Evolutionary conservation across 2,329 filamentous ascomycete genomes (phyloP).

Genomic region (Alternaria hordeiaustralica): DNA sequence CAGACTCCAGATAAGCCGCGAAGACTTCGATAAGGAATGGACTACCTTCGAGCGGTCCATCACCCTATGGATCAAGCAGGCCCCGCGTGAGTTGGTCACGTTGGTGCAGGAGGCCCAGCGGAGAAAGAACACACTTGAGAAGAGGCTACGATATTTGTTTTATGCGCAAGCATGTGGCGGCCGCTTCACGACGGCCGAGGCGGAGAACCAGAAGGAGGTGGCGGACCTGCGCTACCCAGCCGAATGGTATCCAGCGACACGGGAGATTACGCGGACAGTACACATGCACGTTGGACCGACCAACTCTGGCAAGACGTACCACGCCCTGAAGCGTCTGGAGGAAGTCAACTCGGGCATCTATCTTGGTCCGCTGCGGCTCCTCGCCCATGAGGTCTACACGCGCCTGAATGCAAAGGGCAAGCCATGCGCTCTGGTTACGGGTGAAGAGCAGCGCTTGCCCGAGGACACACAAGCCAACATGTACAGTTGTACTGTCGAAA

Average conservation of each 20-base stretch:
- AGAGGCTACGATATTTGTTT: conserved; percentile 72
- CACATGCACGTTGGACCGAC: conserved; percentile 96
- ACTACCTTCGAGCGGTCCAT: conserved; percentile 29
- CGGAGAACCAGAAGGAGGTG: conserved; percentile 54
- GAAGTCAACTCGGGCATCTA: conserved; percentile 80
- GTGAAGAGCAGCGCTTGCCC: conserved; percentile 82
- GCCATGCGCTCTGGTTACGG: conserved; percentile 81
- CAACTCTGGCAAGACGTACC: conserved; percentile 98
- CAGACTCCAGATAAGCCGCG: conserved; percentile 32
- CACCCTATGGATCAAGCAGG: conserved; percentile 28
- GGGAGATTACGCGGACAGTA: conserved; percentile 79
- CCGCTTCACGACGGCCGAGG: conserved; percentile 45
- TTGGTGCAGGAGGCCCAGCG: conserved; percentile 20
- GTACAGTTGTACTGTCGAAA: conserved; percentile 92
- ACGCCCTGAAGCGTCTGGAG: conserved; percentile 85
- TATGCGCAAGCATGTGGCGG: conserved; percentile 52
- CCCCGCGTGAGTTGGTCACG: conserved; percentile 19
- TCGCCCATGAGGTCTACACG: conserved; percentile 95
- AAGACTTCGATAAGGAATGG: conserved; percentile 39
- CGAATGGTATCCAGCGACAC: conserved; percentile 90
- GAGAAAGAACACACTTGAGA: conserved; percentile 43
- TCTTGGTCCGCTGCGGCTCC: conserved; percentile 83
- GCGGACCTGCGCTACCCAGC: conserved; percentile 87
- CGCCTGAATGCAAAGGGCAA: conserved; percentile 80
- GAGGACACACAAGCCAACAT: conserved; percentile 59